These are phyloP conservation scores for Dipteronia sinensis DNA, from an alignment of 345 rosid species.

Conservation along the genomic window DNA sequence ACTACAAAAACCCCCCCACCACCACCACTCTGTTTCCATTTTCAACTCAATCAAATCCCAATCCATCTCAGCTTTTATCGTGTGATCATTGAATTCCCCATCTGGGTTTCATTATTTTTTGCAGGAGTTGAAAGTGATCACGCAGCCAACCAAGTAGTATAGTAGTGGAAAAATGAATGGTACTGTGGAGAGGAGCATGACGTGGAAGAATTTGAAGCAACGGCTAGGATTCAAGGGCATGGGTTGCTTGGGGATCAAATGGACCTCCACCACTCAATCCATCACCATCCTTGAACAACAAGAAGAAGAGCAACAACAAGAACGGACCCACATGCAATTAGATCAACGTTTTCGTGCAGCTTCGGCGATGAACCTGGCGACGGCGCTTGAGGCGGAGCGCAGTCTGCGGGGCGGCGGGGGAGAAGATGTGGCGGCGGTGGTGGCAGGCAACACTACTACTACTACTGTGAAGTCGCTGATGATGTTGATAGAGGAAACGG, in stretches of 20 bases:
- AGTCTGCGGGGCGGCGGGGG: constrained; percentile 31
- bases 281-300: constrained; percentile 28
- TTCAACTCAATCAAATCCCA: no score
- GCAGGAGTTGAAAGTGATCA: no score
- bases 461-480: constrained; percentile 54
- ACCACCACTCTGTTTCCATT: not conserved
- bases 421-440: constrained; percentile 10
- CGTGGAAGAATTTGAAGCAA: constrained; percentile 67
- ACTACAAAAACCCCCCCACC: not conserved
- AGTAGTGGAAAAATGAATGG: constrained; percentile 34
- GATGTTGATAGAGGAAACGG: constrained; percentile 79
- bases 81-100: no score
- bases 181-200: constrained; percentile 32
- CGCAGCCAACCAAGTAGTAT: no score
- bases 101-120: no score
- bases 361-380: constrained; percentile 63
- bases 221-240: constrained; percentile 65
- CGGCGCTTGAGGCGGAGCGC: constrained; percentile 86
- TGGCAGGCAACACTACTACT: not conserved
- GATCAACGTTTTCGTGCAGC: constrained; percentile 15
- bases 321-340: not conserved
- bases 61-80: no score
- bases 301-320: constrained; percentile 24
- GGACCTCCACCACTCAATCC: constrained; percentile 41
- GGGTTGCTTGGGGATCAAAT: constrained; percentile 61